Evolutionary conservation across 768 basidiomycete genomes (phyloP).

Genomic region (Tricholoma sp.): DNA sequence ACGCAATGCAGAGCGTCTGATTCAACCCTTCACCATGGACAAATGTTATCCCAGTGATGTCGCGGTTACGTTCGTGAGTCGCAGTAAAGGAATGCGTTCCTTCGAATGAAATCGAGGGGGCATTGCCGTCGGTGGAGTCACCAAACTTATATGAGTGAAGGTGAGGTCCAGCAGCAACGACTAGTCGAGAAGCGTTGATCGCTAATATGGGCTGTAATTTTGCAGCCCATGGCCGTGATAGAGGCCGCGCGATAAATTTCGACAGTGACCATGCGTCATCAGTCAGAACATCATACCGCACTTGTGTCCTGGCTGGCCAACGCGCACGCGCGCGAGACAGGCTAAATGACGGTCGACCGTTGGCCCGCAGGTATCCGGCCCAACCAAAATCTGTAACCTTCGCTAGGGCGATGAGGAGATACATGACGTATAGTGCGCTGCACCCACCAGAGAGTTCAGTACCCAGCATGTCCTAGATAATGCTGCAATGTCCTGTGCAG

Average conservation of each 20-base stretch:
- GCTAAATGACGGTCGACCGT: slow-evolving; percentile 53
- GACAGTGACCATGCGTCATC: slow-evolving; percentile 49
- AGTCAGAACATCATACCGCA: slow-evolving; percentile 45
- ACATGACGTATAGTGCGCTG: neutral
- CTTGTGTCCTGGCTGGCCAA: slow-evolving; percentile 42
- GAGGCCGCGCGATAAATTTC: slow-evolving; percentile 58
- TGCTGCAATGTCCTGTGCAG: slow-evolving; percentile 35
- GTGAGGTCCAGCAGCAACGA: slow-evolving; percentile 55
- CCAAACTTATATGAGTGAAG: slow-evolving; percentile 57
- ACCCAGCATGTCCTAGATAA: slow-evolving; percentile 36
- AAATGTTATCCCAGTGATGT: slow-evolving; percentile 54
- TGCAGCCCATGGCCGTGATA: slow-evolving; percentile 53
- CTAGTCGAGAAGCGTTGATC: slow-evolving; percentile 46
- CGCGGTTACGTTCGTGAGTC: slow-evolving; percentile 27
- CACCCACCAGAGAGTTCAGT: slow-evolving; percentile 41
- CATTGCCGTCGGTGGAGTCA: slow-evolving; percentile 17
- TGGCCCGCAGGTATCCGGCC: slow-evolving; percentile 42
- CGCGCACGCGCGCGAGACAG: slow-evolving; percentile 34
- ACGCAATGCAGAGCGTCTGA: slow-evolving; percentile 48
- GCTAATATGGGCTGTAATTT: slow-evolving; percentile 56
- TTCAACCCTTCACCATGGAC: slow-evolving; percentile 39
- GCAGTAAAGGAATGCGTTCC: slow-evolving; percentile 35
- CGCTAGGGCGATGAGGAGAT: slow-evolving; percentile 1
- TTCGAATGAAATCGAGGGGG: slow-evolving; percentile 45
- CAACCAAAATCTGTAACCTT: slow-evolving; percentile 65